A percentile compares a stretch with the other conserved stretches of the same genome.
phyloP scores from a whole-genome alignment of 2,329 filamentous ascomycete genomes.

The Mycosphaerella sp. region DNA sequence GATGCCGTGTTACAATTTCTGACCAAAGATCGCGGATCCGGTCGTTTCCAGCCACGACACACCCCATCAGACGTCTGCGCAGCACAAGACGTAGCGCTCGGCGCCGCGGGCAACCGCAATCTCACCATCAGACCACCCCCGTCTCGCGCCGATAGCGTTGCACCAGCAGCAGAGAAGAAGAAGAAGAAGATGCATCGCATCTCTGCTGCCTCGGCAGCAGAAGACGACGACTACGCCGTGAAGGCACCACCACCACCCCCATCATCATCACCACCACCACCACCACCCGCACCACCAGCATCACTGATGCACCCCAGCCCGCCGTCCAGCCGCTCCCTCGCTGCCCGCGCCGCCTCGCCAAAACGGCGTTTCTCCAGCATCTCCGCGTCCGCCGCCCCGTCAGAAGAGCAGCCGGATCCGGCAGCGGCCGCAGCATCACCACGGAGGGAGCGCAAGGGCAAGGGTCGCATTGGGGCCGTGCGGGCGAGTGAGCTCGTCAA shows the following conservation, averaged over 20 bases:
- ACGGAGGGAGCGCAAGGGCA: not conserved
- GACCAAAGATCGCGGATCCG: conserved; percentile 7
- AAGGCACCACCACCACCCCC: conserved; percentile 1
- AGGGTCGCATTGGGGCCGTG: not conserved
- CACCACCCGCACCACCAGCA: not conserved
- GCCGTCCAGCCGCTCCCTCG: not conserved
- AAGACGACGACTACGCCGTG: conserved; percentile 3
- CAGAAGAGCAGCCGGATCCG: not conserved
- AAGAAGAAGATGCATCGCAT: not conserved
- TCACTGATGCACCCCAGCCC: not conserved
- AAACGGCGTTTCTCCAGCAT: conserved; percentile 5
- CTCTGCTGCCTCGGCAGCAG: not conserved
- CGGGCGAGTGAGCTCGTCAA: conserved; percentile 5
- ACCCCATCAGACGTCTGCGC: conserved; percentile 19
- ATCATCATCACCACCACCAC: too few relatives aligned
- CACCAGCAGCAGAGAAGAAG: not conserved
- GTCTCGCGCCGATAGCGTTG: conserved; percentile 18
- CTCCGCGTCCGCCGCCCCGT: not conserved
- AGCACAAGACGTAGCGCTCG: conserved; percentile 19
- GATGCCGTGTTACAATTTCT: conserved; percentile 10
- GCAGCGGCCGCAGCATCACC: not conserved
- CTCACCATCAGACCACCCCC: conserved; percentile 15
- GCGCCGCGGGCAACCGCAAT: conserved; percentile 13
- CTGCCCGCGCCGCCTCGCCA: conserved; percentile 5
- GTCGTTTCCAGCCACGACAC: conserved; percentile 15